Base-by-base conservation (phyloP, 805 yeast species). In the Torulaspora delbrueckii region DNA sequence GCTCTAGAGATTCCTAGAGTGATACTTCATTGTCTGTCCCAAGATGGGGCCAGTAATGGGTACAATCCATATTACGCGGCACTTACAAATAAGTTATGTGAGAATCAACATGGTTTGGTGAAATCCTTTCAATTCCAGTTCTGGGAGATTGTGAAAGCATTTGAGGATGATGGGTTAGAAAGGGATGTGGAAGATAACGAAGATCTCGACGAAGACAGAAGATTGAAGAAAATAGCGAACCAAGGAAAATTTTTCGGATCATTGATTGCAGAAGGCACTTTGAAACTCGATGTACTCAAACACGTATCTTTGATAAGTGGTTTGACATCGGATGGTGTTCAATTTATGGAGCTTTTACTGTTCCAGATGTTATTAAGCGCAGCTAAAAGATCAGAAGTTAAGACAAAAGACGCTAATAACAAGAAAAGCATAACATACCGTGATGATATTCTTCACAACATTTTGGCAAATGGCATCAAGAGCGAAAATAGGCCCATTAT, bases 41-140 rank as follows among this genome's bases (percentile, higher is more conserved):
- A 83, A 57, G 99, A 93, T 66, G 49, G 63, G 27, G 44, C 38
- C 2, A 43, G 50, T 5, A 77, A 83, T 23, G 76, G 77, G 0
- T 90, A 84, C 70, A 93, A 93, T 60, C 97, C 97, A 2, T 93
- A 84, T 63, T 93, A 93, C 64, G 86, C 90, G 0, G 66, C 85
- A 19, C 75, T 93, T 27, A 95, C 95, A 0, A 74, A 74, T 22
- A 86, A 85, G 56, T 66, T 90, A 23, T 85, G 96, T 58, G 82
- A 81, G 25, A 49, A 60, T 25, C 77, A 78, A 18, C 95, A 88
- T 55, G 72, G 81, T 2, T 68, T 85, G 63, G 76, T 86, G 60
- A 89, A 90, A 65, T 79, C 95, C 0, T 84, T 93, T 56, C 97
- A 91, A 60, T 89, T 93, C 62, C 72, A 80, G 56, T 72, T 93